Conservation (phyloP, 139 green algal genomes). For the Chlorella sp. region DNA sequence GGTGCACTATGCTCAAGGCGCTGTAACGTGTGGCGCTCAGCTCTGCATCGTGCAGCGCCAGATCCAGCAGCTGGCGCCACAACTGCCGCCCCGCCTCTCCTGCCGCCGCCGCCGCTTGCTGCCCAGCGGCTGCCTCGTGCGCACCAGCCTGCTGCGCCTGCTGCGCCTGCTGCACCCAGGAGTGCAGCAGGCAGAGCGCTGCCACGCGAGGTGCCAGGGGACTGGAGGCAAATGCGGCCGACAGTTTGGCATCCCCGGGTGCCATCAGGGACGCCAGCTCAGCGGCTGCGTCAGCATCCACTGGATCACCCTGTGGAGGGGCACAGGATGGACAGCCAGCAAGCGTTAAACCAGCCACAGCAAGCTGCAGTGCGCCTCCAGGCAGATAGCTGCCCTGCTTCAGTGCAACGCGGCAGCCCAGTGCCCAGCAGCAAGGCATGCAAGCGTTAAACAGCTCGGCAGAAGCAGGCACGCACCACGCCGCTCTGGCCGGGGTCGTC, state of each 20-base stretch:
- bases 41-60: constrained; percentile 42
- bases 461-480: not conserved
- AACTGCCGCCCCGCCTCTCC: constrained; percentile 20
- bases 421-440: too few relatives aligned
- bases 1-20: constrained; percentile 50
- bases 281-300: constrained; percentile 13
- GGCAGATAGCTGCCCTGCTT: too few relatives aligned
- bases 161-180: constrained; percentile 31
- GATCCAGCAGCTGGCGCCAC: constrained; percentile 50
- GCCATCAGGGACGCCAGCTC: constrained; percentile 42
- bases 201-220: constrained; percentile 59
- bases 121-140: not conserved
- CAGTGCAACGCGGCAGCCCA: too few relatives aligned
- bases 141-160: not conserved
- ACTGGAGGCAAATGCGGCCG: constrained; percentile 11
- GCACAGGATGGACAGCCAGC: too few relatives aligned
- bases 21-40: constrained; percentile 23
- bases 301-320: constrained; percentile 8
- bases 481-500: constrained; percentile 23
- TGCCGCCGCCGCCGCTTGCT: constrained; percentile 1
- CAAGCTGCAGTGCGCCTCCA: too few relatives aligned
- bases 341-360: too few relatives aligned
- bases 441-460: not conserved
- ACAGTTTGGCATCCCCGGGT: constrained; percentile 32
- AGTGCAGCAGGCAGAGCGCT: constrained; percentile 50